phyloP scores from a whole-genome alignment of 805 yeast species.

The Schwanniomyces yamadae region DNA sequence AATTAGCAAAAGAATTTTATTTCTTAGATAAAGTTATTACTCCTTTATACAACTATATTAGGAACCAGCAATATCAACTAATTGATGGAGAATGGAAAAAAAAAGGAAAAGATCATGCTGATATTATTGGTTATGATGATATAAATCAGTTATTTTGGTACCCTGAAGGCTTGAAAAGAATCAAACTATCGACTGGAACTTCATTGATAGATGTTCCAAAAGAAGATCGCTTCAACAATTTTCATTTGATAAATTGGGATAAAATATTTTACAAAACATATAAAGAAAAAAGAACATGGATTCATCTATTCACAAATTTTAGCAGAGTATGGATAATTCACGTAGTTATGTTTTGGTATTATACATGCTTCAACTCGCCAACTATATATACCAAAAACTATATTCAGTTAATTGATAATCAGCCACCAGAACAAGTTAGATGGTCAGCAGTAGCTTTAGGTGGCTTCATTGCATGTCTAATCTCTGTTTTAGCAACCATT shows the following conservation, averaged over 20 bases:
- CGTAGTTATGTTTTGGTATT: constrained; percentile 50
- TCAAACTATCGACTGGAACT: constrained; percentile 33
- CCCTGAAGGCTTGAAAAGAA: constrained; percentile 30
- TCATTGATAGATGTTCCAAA: constrained; percentile 25
- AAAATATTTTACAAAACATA: constrained; percentile 45
- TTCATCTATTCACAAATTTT: constrained; percentile 49
- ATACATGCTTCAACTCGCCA: constrained; percentile 50
- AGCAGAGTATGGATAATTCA: constrained; percentile 56
- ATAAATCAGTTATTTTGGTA: constrained; percentile 54
- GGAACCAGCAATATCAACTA: constrained; percentile 65
- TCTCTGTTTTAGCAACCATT: constrained; percentile 25
- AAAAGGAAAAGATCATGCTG: constrained; percentile 67
- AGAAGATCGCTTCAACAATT: constrained; percentile 27
- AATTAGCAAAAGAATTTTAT: constrained; percentile 12
- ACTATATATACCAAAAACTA: constrained; percentile 47
- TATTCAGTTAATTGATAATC: constrained; percentile 38
- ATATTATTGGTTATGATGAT: constrained; percentile 59
- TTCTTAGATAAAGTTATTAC: constrained; percentile 43
- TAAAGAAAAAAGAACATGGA: constrained; percentile 49
- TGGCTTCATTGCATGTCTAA: constrained; percentile 39
- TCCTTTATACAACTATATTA: constrained; percentile 56
- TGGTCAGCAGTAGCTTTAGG: constrained; percentile 47
- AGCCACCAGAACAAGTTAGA: constrained; percentile 45
- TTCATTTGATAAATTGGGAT: constrained; percentile 41
- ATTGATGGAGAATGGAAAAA: constrained; percentile 52